Evolutionary conservation across 2,329 filamentous ascomycete species (phyloP), one percentile per base, ranked within the genome.

Genomic region (Podosphaera xanthii): DNA sequence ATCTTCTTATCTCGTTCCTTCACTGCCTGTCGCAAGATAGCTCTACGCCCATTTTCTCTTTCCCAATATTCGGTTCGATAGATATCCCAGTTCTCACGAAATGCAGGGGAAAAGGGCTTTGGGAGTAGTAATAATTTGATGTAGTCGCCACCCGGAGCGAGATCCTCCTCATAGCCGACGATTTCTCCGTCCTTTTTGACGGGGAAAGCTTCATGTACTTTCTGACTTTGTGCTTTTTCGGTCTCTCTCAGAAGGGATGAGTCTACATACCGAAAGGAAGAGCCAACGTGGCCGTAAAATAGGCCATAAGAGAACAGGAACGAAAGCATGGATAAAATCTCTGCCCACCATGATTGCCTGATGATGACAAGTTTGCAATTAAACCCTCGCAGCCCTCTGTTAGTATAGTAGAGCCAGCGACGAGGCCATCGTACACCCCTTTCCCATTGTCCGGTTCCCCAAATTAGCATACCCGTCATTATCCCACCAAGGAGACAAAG

Each of bases 31-130:
- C 87, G 78, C 33, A 96, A 74, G 60, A 86, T 73, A 2, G 84
- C 79, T 10, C 92, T 82, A 1, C 91, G 83, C 70, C 94, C 88
- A 68, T 98, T 98, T 70, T 98, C 92, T 62, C 83, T 83, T 66
- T 96, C 91, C 92, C 92, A 98, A 72, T 96, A 98, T 61, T 96
- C 90, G 40, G 84, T 83, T 58, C 92, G 80, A 71, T 94, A 98
- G 14, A 91, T 77, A 68, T 98, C 92, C 92, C 92, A 98, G 64
- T 95, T 94, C 70, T 97, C 90, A 30, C 92, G 80, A 68, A 98
- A 98, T 54, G 87, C 88, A 0, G 92, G 84, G 4, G 87, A 94
- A 68, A 98, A 98, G 0, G 90, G 89, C 69, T 98, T 98, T 0
- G 92, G 88, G 9, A 96, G 78, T 6, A 98, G 76, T 22, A 97